Percentiles rank a stretch among this genome's conserved stretches.
Evolutionary conservation across 768 basidiomycete genomes (phyloP).

Genomic region (Tylopilus plumbeoviolaceoides): DNA sequence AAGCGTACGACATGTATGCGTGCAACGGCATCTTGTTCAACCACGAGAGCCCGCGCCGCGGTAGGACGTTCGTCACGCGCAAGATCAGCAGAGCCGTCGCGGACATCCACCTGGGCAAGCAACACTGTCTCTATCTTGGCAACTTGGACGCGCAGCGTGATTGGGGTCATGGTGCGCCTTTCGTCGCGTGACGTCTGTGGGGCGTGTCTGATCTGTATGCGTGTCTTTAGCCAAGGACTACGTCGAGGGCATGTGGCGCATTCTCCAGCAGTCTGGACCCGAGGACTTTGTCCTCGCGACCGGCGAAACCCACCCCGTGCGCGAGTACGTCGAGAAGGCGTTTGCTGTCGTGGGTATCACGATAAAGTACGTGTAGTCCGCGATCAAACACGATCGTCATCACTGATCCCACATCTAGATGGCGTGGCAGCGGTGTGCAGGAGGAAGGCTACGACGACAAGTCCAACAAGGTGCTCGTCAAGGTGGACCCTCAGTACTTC

Average conservation of each 20-base stretch:
- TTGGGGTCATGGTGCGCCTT: constrained; percentile 86
- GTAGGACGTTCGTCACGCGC: constrained; percentile 92
- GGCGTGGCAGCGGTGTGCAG: constrained; percentile 71
- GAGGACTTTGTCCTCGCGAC: constrained; percentile 95
- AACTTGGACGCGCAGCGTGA: constrained; percentile 94
- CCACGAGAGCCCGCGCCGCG: constrained; percentile 93
- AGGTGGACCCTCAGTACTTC: constrained; percentile 87
- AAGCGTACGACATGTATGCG: constrained; percentile 95
- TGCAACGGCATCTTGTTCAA: constrained; percentile 98
- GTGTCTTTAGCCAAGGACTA: constrained; percentile 66
- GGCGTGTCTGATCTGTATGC: constrained; percentile 4
- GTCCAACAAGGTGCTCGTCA: constrained; percentile 71
- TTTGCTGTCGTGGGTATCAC: constrained; percentile 66
- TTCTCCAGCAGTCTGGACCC: constrained; percentile 81
- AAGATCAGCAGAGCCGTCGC: constrained; percentile 93
- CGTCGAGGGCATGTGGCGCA: constrained; percentile 97
- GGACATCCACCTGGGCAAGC: constrained; percentile 87
- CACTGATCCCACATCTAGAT: constrained; percentile 39
- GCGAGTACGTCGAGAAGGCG: constrained; percentile 88
- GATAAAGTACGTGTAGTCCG: constrained; percentile 48
- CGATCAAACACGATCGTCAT: not conserved
- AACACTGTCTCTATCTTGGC: constrained; percentile 86
- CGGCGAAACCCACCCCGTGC: constrained; percentile 92
- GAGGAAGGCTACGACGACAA: constrained; percentile 74
- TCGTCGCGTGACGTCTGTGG: not conserved